Base-by-base conservation (phyloP, 148 eudicot species). In the Cornus florida region DNA sequence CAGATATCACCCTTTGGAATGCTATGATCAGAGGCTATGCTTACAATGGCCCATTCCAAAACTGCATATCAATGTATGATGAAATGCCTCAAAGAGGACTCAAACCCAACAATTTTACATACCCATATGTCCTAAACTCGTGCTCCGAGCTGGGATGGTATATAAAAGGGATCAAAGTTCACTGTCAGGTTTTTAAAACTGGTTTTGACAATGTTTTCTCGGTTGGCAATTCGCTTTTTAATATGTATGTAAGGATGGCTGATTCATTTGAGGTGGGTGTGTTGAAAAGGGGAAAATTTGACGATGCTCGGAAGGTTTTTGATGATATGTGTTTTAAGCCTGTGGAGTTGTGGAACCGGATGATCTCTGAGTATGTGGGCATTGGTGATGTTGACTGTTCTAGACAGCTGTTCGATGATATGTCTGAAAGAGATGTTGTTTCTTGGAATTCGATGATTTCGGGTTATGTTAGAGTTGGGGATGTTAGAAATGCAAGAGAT, bases 21-120 rank as follows among this genome's bases (percentile, higher is more conserved):
- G 83, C 86, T 10, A 86, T 86, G 88, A 77, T 86, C 20, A 77
- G 88, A 80, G 88, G 86, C 72, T 86, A 76, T 38, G 86, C 83
- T 12, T 86, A 76, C 32, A 86, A 86, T 62, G 88, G 88, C 24
- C 88, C 88, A 7, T 71, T 66, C 43, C 79, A 65, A 59, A 77
- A 31, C 20, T 80, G 86, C 79, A 3, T 86, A 2, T 33, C n/a
- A 50, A 74, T 83, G 78, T 81, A 57, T 16, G 78, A 74, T 65
- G 77, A 86, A 74, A 86, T 86, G 88, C 53, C 67, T 77, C 78
- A 65, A 53, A 80, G 84, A 80, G 84, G 80, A 56, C 79, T 86
- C 17, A 70, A 72, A 77, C 82, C 88, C 20, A 83, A 86, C 75
- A 86, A 86, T 65, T 83, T 80, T 68, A 86, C 83, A 11, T 86